These are phyloP conservation scores for Urtica urens DNA, from an alignment of 306 rosid species.

Conservation along the genomic window DNA sequence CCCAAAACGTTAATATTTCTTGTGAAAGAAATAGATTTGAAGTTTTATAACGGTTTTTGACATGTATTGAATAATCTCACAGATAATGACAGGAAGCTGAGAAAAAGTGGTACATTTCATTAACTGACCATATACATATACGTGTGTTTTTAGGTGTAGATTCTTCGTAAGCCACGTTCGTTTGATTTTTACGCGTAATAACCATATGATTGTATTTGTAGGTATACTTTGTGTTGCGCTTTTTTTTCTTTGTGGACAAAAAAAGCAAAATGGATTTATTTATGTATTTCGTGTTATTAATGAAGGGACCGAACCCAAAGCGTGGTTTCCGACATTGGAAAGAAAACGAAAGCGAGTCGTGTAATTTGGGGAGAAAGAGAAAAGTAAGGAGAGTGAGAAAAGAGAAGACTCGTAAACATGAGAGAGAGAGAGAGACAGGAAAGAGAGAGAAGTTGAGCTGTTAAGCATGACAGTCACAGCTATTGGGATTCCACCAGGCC, in stretches of 20 bases:
- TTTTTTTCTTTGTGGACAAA: conserved; percentile 1
- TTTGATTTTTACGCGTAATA: conserved; percentile 15
- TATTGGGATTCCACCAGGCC: not conserved
- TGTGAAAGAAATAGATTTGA: conserved; percentile 10
- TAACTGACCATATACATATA: no score
- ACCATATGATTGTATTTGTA: conserved; percentile 20
- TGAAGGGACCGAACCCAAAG: not conserved
- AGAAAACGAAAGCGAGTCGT: not conserved
- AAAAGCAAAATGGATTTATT: no score
- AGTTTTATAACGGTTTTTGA: no score
- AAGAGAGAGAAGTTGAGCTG: conserved; percentile 45
- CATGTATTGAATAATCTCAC: not conserved
- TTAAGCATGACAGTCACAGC: conserved; percentile 46
- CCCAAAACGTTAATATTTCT: conserved; percentile 7
- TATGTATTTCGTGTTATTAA: not conserved
- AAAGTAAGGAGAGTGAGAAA: not conserved
- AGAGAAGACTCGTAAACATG: not conserved
- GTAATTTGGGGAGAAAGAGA: not conserved
- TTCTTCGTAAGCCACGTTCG: conserved; percentile 27
- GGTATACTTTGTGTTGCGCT: not conserved
- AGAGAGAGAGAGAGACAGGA: not conserved
- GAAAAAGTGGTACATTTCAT: no score
- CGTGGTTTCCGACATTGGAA: not conserved
- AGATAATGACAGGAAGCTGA: conserved; percentile 14
- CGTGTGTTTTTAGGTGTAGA: conserved; percentile 13